Percentiles rank a stretch among this genome's conserved stretches.
Conservation (phyloP, 2,329 filamentous ascomycete species). For the Tolypocladium amazonense region DNA sequence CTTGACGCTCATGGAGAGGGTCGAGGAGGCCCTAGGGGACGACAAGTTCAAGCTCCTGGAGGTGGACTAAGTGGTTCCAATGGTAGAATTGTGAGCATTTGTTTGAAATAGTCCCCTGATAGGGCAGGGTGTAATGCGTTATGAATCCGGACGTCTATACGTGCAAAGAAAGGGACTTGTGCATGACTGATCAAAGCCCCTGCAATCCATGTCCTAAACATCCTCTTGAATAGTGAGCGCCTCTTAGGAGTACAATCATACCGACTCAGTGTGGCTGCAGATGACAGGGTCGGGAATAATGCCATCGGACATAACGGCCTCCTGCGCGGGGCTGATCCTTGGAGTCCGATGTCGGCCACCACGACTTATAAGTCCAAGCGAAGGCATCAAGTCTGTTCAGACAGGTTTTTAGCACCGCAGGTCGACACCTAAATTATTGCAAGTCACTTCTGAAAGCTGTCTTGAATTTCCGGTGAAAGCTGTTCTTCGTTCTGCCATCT, state of each 20-base stretch:
- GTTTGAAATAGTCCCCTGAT: neutral
- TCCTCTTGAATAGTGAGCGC: neutral
- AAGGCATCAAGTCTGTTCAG: neutral
- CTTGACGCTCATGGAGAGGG: constrained; percentile 63
- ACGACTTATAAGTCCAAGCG: neutral
- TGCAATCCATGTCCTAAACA: neutral
- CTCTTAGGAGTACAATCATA: neutral
- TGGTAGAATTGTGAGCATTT: neutral
- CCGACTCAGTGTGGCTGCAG: neutral
- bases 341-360: neutral
- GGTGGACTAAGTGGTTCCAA: constrained; percentile 25
- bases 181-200: neutral
- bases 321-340: neutral
- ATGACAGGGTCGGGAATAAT: neutral
- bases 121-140: neutral
- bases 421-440: rapidly evolving
- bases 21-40: constrained; percentile 62
- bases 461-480: too few relatives aligned
- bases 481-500: too few relatives aligned
- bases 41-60: constrained; percentile 42
- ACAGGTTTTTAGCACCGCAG: neutral
- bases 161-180: neutral
- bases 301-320: neutral
- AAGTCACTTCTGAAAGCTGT: neutral
- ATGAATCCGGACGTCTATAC: neutral